Conservation (phyloP, 371 early-diverging fungal genomes). For the Mucor irregularis region DNA sequence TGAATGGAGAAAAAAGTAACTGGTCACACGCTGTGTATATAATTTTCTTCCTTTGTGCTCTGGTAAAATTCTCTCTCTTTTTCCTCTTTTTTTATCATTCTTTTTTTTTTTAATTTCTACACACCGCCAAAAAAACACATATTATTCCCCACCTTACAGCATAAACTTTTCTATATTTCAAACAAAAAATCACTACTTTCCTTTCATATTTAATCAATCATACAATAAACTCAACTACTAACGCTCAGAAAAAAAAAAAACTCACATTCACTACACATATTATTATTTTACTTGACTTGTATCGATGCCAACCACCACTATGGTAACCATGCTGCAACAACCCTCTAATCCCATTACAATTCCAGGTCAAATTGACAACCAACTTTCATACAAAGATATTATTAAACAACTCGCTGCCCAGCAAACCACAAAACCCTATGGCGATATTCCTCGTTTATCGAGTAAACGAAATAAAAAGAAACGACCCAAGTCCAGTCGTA, state of each 20-base stretch:
- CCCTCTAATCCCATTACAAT: slow-evolving; percentile 34
- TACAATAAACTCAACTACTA: too few species aligned
- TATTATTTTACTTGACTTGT: neutral
- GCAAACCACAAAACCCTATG: slow-evolving; percentile 56
- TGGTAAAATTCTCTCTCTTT: slow-evolving; percentile 3
- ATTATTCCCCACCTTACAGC: too few species aligned
- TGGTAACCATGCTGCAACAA: slow-evolving; percentile 25
- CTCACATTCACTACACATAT: neutral
- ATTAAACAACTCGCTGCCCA: slow-evolving; percentile 48
- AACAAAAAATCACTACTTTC: too few species aligned
- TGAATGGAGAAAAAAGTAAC: slow-evolving; percentile 19
- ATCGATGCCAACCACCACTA: slow-evolving; percentile 15
- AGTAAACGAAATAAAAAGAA: slow-evolving; percentile 33
- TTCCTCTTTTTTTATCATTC: slow-evolving; percentile 1
- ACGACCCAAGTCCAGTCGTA: neutral
- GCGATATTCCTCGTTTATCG: slow-evolving; percentile 51
- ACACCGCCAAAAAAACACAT: too few species aligned
- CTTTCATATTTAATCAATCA: too few species aligned
- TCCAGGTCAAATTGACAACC: slow-evolving; percentile 25
- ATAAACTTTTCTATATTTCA: too few species aligned
- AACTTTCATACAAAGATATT: slow-evolving; percentile 52
- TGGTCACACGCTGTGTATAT: slow-evolving; percentile 1
- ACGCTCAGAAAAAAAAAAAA: neutral
- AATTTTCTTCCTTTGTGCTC: slow-evolving; percentile 2
- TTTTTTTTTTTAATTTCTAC: slow-evolving; percentile 7